Base-by-base conservation (phyloP, 2,329 filamentous ascomycete species). In the Pyrenophora graminea region DNA sequence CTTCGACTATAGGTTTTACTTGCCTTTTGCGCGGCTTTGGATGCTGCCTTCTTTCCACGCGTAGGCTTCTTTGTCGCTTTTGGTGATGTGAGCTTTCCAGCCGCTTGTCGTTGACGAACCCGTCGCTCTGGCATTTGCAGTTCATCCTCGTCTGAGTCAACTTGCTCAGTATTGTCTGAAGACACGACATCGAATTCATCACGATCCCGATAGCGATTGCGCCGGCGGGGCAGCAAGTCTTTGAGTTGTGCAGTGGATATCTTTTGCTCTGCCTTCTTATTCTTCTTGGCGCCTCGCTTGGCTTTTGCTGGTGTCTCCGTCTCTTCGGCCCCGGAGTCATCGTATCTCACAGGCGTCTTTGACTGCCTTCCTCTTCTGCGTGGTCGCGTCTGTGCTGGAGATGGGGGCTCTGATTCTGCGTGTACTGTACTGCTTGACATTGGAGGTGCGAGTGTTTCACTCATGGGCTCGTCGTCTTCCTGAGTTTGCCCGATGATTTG, bases 191-290 rank as follows among this genome's bases (percentile, higher is more conserved):
- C 75, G 52, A 74, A 79, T 25, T 76, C 72, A 44, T 71, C 67
- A 45, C 59, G 58, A 49, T 72, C 64, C 25, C 51, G 57, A 18
- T 64, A 51, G 42, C 63, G 68, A 31, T 59, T 68, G 18, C 73
- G 65, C 47, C 76, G 69, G 51, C 74, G 77, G 9, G 78, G 78
- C 13, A 80, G 67, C 6, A 80, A 60, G 6, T 70, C 67, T 54
- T 78, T 76, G 17, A 80, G 64, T 21, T 73, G 72, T 3, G 76
- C 75, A 21, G 77, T 79, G 6, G 75, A 75, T 31, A 72, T 64
- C 25, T 72, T 55, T 15, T 63, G 62, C 49, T 72, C 59, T 45
- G 67, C 59, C 44, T 69, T 63, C 51, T 57, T 61, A 53, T 60
- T 61, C 51, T 57, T 61, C 53, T 60, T 61, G 9, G 34, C 34